These are phyloP conservation scores for Sugiyamaella floridensis DNA, from an alignment of 805 yeast species.

Conservation along the genomic window DNA sequence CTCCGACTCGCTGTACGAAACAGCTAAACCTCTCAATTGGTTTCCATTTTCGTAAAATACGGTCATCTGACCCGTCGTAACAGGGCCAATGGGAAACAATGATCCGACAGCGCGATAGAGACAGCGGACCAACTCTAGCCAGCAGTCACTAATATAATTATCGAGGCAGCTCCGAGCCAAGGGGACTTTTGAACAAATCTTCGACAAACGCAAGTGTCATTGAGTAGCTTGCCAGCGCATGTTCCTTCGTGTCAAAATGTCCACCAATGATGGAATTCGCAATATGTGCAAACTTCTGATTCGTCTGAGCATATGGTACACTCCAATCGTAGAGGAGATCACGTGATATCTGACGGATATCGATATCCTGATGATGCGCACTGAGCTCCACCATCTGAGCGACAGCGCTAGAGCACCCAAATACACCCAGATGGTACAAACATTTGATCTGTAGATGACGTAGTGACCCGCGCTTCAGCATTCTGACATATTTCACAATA, in stretches of 20 bases:
- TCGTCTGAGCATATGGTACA: neutral
- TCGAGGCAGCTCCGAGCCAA: too few relatives aligned
- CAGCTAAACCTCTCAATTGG: too few relatives aligned
- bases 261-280: neutral
- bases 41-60: too few relatives aligned
- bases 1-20: too few relatives aligned
- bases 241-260: neutral
- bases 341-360: neutral
- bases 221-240: neutral
- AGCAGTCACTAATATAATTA: too few relatives aligned
- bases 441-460: neutral
- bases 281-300: neutral
- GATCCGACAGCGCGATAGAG: too few relatives aligned
- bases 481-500: too few relatives aligned
- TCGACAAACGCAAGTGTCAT: neutral
- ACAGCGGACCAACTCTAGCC: too few relatives aligned
- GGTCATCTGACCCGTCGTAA: too few relatives aligned
- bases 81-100: too few relatives aligned
- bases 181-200: too few relatives aligned
- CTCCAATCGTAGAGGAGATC: neutral
- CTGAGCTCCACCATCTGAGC: neutral
- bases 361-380: neutral
- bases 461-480: neutral
- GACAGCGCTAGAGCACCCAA: neutral
- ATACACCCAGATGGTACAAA: neutral